phyloP scores from a whole-genome alignment of 129 eudicot species.

The Centaurea solstitialis region DNA sequence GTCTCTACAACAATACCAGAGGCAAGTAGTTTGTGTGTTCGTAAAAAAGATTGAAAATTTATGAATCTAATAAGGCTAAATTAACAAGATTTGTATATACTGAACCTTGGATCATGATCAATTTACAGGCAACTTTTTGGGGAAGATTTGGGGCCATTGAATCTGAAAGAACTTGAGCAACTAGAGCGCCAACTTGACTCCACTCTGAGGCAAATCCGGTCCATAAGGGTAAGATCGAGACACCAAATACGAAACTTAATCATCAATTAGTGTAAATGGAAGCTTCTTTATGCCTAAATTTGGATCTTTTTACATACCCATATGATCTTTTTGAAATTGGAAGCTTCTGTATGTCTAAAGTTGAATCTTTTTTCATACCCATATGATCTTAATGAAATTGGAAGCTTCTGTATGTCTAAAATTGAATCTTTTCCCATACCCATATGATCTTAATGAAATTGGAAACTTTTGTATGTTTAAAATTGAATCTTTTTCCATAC shows the following conservation, averaged over 20 bases:
- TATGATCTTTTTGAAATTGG: not conserved
- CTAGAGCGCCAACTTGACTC: constrained; percentile 88
- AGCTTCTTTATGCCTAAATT: not conserved
- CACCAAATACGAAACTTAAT: not conserved
- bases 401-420: not conserved
- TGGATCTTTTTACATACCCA: not conserved
- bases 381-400: not conserved
- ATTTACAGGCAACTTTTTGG: constrained; percentile 79
- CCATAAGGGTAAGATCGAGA: constrained; percentile 60
- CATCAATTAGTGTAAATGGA: not conserved
- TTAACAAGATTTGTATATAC: not conserved
- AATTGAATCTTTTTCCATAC: not conserved
- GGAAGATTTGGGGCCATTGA: constrained; percentile 80
- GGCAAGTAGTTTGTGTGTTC: constrained; percentile 36
- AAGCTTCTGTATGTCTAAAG: not conserved
- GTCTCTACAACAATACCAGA: constrained; percentile 83
- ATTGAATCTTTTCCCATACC: not conserved
- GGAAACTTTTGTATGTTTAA: not conserved
- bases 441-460: not conserved
- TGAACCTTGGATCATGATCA: not conserved
- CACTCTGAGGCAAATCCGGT: constrained; percentile 77
- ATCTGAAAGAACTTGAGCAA: constrained; percentile 86
- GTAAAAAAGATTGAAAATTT: not conserved
- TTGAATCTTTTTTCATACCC: not conserved
- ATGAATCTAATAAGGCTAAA: not conserved